phyloP scores from a whole-genome alignment of 2,329 filamentous ascomycete genomes.

The Claviceps digitariae region DNA sequence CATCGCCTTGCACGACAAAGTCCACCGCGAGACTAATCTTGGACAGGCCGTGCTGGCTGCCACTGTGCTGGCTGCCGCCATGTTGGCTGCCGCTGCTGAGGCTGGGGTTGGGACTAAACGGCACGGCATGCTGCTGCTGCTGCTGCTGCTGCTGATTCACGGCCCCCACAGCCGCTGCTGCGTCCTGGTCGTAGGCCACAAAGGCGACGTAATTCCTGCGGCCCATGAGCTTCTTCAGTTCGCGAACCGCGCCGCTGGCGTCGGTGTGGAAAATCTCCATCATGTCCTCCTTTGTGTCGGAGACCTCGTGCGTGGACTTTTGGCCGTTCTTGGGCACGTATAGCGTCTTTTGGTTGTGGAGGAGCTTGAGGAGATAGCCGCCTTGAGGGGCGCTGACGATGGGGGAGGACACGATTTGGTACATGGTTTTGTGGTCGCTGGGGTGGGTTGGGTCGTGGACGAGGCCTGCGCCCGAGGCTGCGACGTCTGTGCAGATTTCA shows the following conservation, averaged over 20 bases:
- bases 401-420: constrained; percentile 86
- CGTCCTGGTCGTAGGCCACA: constrained; percentile 86
- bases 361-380: constrained; percentile 77
- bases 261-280: constrained; percentile 99
- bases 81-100: constrained; percentile 23
- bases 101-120: constrained; percentile 25
- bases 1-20: constrained; percentile 92
- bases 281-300: constrained; percentile 98
- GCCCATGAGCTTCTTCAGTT: constrained; percentile 86
- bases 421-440: constrained; percentile 97
- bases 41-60: constrained; percentile 30
- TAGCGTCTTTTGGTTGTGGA: constrained; percentile 88
- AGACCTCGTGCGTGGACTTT: constrained; percentile 56
- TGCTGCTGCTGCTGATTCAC: constrained; percentile 25
- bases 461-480: constrained; percentile 79
- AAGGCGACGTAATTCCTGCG: constrained; percentile 85
- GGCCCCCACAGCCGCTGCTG: constrained; percentile 26
- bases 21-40: constrained; percentile 84
- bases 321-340: constrained; percentile 86
- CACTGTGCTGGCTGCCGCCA: constrained; percentile 14
- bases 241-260: constrained; percentile 67
- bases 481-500: constrained; percentile 51
- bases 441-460: constrained; percentile 89
- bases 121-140: constrained; percentile 4
- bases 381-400: constrained; percentile 82